Base-by-base conservation (phyloP, 345 rosid species). In the Populus tremula region DNA sequence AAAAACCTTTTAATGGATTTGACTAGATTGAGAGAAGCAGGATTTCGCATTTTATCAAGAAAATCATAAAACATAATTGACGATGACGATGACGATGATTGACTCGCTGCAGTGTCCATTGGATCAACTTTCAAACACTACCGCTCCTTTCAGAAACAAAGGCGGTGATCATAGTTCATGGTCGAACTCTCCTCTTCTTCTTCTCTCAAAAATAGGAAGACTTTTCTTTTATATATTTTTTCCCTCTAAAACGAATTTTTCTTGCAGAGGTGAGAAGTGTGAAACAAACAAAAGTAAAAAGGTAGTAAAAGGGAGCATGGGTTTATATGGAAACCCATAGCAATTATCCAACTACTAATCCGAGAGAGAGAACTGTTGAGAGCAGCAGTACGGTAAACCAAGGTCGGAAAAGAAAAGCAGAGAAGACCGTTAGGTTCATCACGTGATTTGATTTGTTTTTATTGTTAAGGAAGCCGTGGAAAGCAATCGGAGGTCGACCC, bases 1-100 rank as follows among this genome's bases (percentile, higher is more conserved):
- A 31, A 73, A 71, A 23, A 93, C 98, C 94, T 88, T 80, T 89
- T 88, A 78, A 90, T 86, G 84, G 92, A 88, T 80, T 90, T 93
- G 72, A 87, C 88, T 59, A 84, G 92, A 85, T 90, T 86, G 72
- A 87, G 68, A 25, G 91, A 85, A 77, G 91, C 85, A 59, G 89
- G 91, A 68, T 77, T 87, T 31, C 91, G 87, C 91, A 90, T 89
- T 56, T 83, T 81, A 61, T 85, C 82, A 11, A 88, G 94, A 77
- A 89, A 89, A 79, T 82, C 82, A 68, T 85, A 85, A 84, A 88
- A 89, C 21, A 80, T 66, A 18, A 82, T 53, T 2, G 87, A 73
- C 27, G 80, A 69, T 43, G 77, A 72, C 4, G 78, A 56, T 31
- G 77, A 72, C 4, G 78, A 59, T 31, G 82, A 62, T 54, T n/a